Evolutionary conservation across 371 early-diverging fungal species (phyloP).

Genomic region (Apophysomyces elegans): DNA sequence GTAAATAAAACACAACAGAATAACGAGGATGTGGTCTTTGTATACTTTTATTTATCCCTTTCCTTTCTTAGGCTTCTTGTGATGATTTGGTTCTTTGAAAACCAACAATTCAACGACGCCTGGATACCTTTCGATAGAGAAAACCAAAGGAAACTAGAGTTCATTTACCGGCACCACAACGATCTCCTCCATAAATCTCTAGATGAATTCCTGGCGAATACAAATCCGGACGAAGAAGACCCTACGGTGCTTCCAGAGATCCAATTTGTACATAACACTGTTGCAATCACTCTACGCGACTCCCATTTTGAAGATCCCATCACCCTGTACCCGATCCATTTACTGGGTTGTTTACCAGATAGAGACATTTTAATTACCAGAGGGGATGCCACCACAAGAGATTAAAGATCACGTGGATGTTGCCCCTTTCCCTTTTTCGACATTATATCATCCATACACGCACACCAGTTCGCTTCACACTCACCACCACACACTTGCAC

Average conservation of each 20-base stretch:
- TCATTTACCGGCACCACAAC: conserved; percentile 37
- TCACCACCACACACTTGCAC: no score
- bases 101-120: conserved; percentile 38
- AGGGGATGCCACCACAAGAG: conserved; percentile 25
- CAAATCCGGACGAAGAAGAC: conserved; percentile 37
- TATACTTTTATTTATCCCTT: background rate
- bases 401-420: conserved; percentile 22
- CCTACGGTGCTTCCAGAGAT: conserved; percentile 21
- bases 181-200: conserved; percentile 6
- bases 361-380: conserved; percentile 43
- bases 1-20: no score
- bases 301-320: conserved; percentile 39
- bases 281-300: conserved; percentile 32
- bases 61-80: conserved; percentile 10
- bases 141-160: conserved; percentile 45
- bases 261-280: conserved; percentile 27
- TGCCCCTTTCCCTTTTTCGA: no score
- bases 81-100: conserved; percentile 46
- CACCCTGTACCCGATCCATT: conserved; percentile 34
- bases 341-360: conserved; percentile 39
- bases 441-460: no score
- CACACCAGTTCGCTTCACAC: no score
- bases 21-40: no score
- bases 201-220: conserved; percentile 3
- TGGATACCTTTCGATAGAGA: conserved; percentile 45